Evolutionary conservation across 192 early-diverging fungal species (phyloP), one percentile per base, ranked within the genome.

Genomic region (Coemansia sp.): DNA sequence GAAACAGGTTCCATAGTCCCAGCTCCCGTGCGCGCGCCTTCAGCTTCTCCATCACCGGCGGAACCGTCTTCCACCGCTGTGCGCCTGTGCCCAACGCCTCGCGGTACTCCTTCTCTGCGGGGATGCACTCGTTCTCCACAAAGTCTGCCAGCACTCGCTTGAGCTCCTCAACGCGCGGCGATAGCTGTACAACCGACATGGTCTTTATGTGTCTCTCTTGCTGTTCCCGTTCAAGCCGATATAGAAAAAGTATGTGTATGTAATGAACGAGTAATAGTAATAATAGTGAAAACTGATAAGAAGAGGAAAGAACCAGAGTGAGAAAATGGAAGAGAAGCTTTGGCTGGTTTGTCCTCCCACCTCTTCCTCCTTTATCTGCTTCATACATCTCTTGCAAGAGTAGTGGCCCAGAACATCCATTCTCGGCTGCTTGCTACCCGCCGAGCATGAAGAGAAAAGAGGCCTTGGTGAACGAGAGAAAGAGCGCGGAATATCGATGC

Each of bases 1-100:
- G 79, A 78, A 94, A 99, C 61, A 98, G 71, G 84, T 99, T 99
- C 97, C 97, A 99, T 18, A 99, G 89, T 7, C 96, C 97, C 21
- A 96, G 86, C 44, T 80, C 79, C 57, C 86, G 86, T 0, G 97
- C 97, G 69, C 93, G 92, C 40, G 68, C 70, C 84, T 99, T 99
- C 57, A 99, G 90, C 40, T 88, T 77, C 72, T 96, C 97, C 61
- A 98, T 87, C 49, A 96, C 85, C 42, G 86, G 83, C 19, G 97
- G 97, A 44, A 97, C 88, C 1, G 85, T 64, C 89, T 91, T 90
- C 81, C 94, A 99, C 26, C 97, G 87, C 48, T 96, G 76, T 8
- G 90, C 89, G 7, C 89, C 86, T 63, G 81, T 62, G 40, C 89
- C 92, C 61, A 97, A 72, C 76, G 93, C 94, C 44, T 77, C 63